These are phyloP conservation scores for Papiliotrema fonsecae DNA, from an alignment of 1,284 basidiomycete genomes.

Conservation along the genomic window DNA sequence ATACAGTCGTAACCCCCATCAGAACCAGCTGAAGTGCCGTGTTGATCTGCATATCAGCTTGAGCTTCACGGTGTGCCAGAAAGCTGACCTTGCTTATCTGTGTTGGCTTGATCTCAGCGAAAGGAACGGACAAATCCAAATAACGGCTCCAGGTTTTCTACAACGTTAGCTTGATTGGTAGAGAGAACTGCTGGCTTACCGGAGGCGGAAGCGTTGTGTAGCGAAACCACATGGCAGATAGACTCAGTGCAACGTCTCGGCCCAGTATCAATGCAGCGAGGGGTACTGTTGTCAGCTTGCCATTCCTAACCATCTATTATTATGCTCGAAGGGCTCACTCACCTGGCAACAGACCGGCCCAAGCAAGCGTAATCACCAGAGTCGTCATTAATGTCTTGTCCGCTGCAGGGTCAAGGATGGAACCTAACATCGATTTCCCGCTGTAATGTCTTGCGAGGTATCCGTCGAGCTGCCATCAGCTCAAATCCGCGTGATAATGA, in stretches of 20 bases:
- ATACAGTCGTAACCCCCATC: conserved; percentile 82
- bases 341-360: conserved; percentile 83
- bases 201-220: conserved; percentile 83
- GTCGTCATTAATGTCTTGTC: conserved; percentile 97
- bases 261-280: conserved; percentile 83
- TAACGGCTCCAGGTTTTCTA: conserved; percentile 89
- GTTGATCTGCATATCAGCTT: conserved; percentile 62
- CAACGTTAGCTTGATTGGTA: conserved; percentile 6
- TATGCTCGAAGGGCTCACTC: conserved; percentile 12
- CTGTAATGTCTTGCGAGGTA: conserved; percentile 80
- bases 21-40: conserved; percentile 85
- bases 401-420: conserved; percentile 92
- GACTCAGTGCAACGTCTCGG: conserved; percentile 76
- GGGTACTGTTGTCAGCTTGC: conserved; percentile 56
- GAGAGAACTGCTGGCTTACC: conserved; percentile 51
- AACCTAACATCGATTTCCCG: conserved; percentile 82
- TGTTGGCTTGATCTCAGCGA: conserved; percentile 87
- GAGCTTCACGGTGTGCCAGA: not conserved
- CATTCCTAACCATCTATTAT: not conserved
- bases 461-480: conserved; percentile 68
- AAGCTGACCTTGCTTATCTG: conserved; percentile 72
- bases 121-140: conserved; percentile 92
- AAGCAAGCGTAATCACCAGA: conserved; percentile 76
- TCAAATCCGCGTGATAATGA: conserved; percentile 4
- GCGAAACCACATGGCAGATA: conserved; percentile 91